Conservation (phyloP, 345 rosid species). For the Salix arbutifolia region DNA sequence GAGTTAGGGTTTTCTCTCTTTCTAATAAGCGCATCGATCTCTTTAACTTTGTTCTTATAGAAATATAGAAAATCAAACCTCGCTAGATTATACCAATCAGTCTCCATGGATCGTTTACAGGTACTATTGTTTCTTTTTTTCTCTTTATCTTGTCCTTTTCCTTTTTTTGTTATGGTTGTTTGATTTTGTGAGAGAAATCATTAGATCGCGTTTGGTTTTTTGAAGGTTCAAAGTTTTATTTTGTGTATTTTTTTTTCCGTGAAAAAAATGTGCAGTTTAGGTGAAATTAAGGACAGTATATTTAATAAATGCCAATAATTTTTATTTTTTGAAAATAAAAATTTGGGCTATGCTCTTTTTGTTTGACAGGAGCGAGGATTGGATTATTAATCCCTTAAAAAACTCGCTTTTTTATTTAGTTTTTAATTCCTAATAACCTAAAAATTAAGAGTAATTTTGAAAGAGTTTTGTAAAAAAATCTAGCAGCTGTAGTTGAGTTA, state of each 20-base stretch:
- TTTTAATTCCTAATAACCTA: neutral
- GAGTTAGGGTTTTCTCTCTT: slow-evolving; percentile 11
- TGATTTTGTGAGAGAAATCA: neutral
- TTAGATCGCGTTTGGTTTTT: slow-evolving; percentile 7
- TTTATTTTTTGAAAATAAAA: neutral
- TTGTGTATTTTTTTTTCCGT: neutral
- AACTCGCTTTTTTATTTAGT: neutral
- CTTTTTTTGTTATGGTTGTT: neutral
- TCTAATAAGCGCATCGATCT: neutral
- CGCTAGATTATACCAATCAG: neutral
- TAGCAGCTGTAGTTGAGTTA: neutral
- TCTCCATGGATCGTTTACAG: neutral
- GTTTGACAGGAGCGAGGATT: neutral
- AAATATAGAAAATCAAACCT: neutral
- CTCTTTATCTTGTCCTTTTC: no score
- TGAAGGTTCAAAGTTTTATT: neutral
- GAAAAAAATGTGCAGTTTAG: neutral
- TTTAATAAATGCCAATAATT: neutral
- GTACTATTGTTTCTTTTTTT: slow-evolving; percentile 11
- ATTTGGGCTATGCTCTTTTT: neutral
- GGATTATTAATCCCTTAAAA: neutral
- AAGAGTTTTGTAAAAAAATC: neutral
- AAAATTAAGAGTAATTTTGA: neutral
- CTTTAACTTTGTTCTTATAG: neutral
- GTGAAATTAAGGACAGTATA: neutral